Base-by-base conservation (phyloP, 2,329 filamentous ascomycete species). In the Cordyceps pruinosa region DNA sequence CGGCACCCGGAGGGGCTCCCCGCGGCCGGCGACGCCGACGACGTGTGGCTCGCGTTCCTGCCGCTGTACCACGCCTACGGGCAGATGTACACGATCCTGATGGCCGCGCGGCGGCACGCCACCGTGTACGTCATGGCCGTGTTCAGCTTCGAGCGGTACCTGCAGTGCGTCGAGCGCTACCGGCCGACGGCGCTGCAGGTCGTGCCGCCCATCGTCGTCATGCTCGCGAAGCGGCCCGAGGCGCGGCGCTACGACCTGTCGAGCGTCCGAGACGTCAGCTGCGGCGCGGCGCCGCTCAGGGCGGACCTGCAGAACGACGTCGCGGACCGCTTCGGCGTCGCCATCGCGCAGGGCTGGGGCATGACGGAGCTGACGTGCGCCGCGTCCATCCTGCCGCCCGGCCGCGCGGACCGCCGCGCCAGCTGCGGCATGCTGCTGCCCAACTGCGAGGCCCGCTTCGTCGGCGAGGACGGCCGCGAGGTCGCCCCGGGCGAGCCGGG, bases 11-110 rank as follows among this genome's bases (percentile, higher is more conserved):
- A 70, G 59, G 62, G 69, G 3, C 44, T 34, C 9, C 23, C 42
- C 2, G 66, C 71, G 4, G 69, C 70, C 35, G 74, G 74, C 23
- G 65, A 68, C n/a, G n/a, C n/a, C 9, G 79, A 80, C 62, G 37
- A 46, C 30, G 70, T 77, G 39, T 80, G 77, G 75, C 63, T 80
- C 28, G 77, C 83, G 48, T 86, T 88, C 66, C 71, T 89, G 13
- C 87, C 87, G 0, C 80, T 87, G 66, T 87, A 85, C 63, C 83
- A 86, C 64, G 81, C 81, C 7, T 82, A 80, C 60, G 78, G 78
- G 2, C 81, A 84, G 65, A 72, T 80, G 3, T 75, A 76, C 56
- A 78, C 78, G 57, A 78, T 77, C 58, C 67, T 82, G 28, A 72
- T 76, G 61, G 74, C 75, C 0, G 66, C 73, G 13, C 75, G 71